A percentile compares a stretch with the other conserved stretches of the same genome.
Conservation (phyloP, 805 yeast genomes). For the Brettanomyces naardenensis region DNA sequence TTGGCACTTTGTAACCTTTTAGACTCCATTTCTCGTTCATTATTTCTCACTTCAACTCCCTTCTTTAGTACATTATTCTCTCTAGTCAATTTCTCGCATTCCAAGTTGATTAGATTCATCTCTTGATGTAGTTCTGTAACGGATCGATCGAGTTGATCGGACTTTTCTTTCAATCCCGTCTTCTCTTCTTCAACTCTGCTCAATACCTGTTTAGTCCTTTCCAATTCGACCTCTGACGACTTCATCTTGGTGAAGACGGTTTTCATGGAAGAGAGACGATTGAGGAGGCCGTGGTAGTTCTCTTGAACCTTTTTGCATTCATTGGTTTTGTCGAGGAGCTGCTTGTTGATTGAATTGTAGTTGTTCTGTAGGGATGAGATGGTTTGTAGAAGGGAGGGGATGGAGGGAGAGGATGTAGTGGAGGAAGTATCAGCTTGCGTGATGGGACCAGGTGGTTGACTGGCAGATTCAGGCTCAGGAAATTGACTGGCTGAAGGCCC, state of each 20-base stretch:
- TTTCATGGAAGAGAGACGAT: constrained; percentile 66
- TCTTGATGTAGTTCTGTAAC: constrained; percentile 20
- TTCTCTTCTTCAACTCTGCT: constrained; percentile 22
- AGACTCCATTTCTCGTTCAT: constrained; percentile 32
- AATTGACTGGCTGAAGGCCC: too few species aligned
- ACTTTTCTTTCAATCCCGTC: background rate
- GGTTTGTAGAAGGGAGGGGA: too few species aligned
- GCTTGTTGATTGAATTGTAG: too few species aligned
- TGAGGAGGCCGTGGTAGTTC: constrained; percentile 54
- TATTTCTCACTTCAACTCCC: constrained; percentile 29
- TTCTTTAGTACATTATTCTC: constrained; percentile 32
- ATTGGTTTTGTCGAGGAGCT: constrained; percentile 29
- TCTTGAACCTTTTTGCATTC: constrained; percentile 53
- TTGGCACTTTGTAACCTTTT: constrained; percentile 33
- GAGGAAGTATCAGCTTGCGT: too few species aligned
- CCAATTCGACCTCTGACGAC: constrained; percentile 57
- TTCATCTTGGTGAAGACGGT: constrained; percentile 67
- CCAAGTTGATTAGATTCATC: constrained; percentile 37
- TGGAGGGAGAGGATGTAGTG: too few species aligned
- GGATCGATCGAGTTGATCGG: background rate
- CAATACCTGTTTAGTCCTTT: constrained; percentile 36
- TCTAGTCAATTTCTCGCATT: constrained; percentile 43
- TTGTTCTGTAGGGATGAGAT: too few species aligned
- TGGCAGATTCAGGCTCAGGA: too few species aligned
- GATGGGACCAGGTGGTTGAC: too few species aligned